These are phyloP conservation scores for Phaeomoniella chlamydospora DNA, from an alignment of 2,329 filamentous ascomycete genomes.

Conservation along the genomic window DNA sequence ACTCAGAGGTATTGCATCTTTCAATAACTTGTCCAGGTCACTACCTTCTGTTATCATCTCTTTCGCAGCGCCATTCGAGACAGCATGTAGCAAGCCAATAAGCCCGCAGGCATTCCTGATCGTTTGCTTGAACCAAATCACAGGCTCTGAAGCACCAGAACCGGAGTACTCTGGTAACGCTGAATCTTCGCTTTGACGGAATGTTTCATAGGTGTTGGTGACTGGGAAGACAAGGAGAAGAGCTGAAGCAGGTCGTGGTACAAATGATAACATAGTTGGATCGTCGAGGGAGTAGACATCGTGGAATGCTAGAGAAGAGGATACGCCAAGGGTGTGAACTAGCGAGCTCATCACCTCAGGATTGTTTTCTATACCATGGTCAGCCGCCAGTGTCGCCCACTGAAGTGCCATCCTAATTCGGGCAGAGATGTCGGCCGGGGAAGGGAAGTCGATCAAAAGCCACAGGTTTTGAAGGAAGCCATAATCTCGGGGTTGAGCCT, in stretches of 20 bases:
- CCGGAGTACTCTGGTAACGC: constrained; percentile 49
- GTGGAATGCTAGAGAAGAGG: constrained; percentile 61
- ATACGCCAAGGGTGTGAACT: constrained; percentile 70
- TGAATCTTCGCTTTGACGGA: constrained; percentile 60
- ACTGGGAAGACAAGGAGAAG: constrained; percentile 88
- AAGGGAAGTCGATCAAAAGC: too few species aligned
- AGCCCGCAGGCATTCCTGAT: constrained; percentile 87
- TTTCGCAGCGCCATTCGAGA: constrained; percentile 60
- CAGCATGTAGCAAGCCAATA: constrained; percentile 74
- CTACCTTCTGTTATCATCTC: constrained; percentile 40
- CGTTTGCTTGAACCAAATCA: constrained; percentile 90
- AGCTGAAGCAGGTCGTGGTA: constrained; percentile 76
- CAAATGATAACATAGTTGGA: constrained; percentile 66
- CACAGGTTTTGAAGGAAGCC: too few species aligned
- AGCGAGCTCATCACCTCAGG: constrained; percentile 78
- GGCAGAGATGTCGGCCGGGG: too few species aligned
- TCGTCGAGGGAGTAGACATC: constrained; percentile 89
- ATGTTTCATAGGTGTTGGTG: constrained; percentile 61
- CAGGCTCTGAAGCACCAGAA: constrained; percentile 54
- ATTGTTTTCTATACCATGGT: constrained; percentile 47
- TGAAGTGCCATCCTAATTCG: too few species aligned
- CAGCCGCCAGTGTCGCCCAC: too few species aligned
- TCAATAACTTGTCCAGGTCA: constrained; percentile 42
- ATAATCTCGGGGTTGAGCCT: too few species aligned
- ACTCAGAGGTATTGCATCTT: constrained; percentile 53